Evolutionary conservation across 2,329 filamentous ascomycete species (phyloP).

Genomic region (Penicillium brasilianum): DNA sequence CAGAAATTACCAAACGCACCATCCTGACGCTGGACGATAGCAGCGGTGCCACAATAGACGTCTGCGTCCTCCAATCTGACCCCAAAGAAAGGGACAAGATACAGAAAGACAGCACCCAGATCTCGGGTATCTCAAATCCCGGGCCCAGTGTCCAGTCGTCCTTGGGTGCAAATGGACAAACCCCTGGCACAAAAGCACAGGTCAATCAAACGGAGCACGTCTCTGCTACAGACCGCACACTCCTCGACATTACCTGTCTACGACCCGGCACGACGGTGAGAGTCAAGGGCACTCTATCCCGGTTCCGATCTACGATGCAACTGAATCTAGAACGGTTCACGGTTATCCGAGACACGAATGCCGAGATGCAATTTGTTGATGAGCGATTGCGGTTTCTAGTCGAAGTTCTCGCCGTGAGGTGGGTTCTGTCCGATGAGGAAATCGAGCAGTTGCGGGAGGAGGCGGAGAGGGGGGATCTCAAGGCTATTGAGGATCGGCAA

Average conservation of each 20-base stretch:
- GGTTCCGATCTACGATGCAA: conserved; percentile 58
- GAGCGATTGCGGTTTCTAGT: conserved; percentile 56
- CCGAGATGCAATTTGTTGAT: conserved; percentile 60
- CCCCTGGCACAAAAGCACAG: background rate
- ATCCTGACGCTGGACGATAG: conserved; percentile 66
- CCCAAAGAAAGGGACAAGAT: conserved; percentile 4
- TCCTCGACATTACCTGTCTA: conserved; percentile 54
- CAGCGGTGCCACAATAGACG: conserved; percentile 62
- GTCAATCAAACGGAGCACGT: conserved; percentile 23
- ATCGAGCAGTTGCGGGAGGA: conserved; percentile 50
- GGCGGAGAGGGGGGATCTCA: conserved; percentile 46
- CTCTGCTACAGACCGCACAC: conserved; percentile 38
- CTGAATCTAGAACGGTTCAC: conserved; percentile 60
- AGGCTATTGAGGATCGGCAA: conserved; percentile 44
- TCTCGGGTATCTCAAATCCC: conserved; percentile 40
- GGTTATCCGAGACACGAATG: conserved; percentile 56
- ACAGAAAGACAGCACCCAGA: background rate
- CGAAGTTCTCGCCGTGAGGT: conserved; percentile 58
- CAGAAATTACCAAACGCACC: conserved; percentile 58
- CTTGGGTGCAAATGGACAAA: conserved; percentile 3
- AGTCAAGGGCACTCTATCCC: conserved; percentile 61
- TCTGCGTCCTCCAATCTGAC: conserved; percentile 52
- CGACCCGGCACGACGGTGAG: conserved; percentile 59
- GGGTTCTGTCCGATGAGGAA: conserved; percentile 55
- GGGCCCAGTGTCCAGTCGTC: conserved; percentile 38